phyloP scores from a whole-genome alignment of 148 eudicot genomes.

The Drosera capensis region DNA sequence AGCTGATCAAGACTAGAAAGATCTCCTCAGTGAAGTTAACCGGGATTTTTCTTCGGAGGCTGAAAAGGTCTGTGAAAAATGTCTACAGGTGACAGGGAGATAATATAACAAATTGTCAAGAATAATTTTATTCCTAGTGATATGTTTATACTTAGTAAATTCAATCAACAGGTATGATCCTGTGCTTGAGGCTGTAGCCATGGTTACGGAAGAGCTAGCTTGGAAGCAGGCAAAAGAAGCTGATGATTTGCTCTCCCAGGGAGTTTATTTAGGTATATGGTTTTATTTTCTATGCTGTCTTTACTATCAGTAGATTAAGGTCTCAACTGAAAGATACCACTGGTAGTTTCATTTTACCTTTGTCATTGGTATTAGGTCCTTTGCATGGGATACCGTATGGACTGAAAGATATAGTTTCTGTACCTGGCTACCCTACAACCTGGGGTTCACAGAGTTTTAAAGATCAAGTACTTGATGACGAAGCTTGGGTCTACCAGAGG shows the following conservation, averaged over 20 bases:
- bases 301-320: too few relatives aligned
- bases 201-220: constrained; percentile 80
- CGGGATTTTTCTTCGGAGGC: constrained; percentile 54
- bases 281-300: too few relatives aligned
- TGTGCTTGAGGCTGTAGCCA: constrained; percentile 71
- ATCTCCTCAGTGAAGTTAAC: constrained; percentile 68
- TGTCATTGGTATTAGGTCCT: constrained; percentile 35
- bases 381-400: constrained; percentile 93
- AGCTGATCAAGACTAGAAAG: constrained; percentile 57
- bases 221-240: constrained; percentile 77
- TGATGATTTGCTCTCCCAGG: constrained; percentile 47
- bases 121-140: background rate
- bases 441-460: constrained; percentile 71
- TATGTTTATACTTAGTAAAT: background rate
- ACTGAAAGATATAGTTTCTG: constrained; percentile 73
- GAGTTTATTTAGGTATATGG: constrained; percentile 43
- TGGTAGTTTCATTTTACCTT: background rate
- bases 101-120: background rate
- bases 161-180: constrained; percentile 36
- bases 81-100: background rate
- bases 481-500: constrained; percentile 96
- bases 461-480: constrained; percentile 68
- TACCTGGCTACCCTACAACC: constrained; percentile 70
- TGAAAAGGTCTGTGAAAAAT: constrained; percentile 38
- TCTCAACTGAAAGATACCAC: too few relatives aligned